Conservation (phyloP, 345 rosid species). For the Salix purpurea region DNA sequence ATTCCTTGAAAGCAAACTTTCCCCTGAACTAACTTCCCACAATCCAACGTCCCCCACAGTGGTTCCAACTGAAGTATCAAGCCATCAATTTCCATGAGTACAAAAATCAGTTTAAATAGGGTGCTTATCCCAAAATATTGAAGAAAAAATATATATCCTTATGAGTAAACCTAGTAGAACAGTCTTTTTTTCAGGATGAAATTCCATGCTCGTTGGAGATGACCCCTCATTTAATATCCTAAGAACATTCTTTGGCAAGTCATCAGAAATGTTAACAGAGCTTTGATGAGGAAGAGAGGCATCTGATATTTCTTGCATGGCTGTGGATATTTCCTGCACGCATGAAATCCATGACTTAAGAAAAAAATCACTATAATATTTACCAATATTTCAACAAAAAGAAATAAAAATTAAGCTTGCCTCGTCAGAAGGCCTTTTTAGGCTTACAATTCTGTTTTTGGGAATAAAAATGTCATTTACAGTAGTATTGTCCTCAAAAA, state of each 20-base stretch:
- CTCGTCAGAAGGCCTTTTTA: constrained; percentile 16
- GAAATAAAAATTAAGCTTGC: constrained; percentile 15
- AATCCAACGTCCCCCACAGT: constrained; percentile 46
- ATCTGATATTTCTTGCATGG: constrained; percentile 25
- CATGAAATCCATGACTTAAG: background rate
- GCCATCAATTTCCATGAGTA: constrained; percentile 8
- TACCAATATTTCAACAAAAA: constrained; percentile 3
- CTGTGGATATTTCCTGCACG: too few relatives aligned
- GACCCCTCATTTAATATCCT: constrained; percentile 47
- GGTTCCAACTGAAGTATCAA: constrained; percentile 55
- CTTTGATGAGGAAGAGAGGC: constrained; percentile 9
- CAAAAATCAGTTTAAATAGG: constrained; percentile 1
- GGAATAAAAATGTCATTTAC: background rate
- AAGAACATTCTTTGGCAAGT: constrained; percentile 53
- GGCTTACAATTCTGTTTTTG: background rate
- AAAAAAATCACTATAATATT: background rate
- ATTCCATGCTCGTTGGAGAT: constrained; percentile 67
- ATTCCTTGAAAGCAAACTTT: constrained; percentile 42
- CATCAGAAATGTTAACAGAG: constrained; percentile 12
- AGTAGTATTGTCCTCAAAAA: background rate
- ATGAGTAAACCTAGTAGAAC: constrained; percentile 57
- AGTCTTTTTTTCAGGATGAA: constrained; percentile 64
- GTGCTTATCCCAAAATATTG: constrained; percentile 2
- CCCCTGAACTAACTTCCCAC: constrained; percentile 62
- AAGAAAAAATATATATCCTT: background rate